These are phyloP conservation scores for Rossbeevera mucosa DNA, from an alignment of 768 basidiomycete species.

Conservation along the genomic window DNA sequence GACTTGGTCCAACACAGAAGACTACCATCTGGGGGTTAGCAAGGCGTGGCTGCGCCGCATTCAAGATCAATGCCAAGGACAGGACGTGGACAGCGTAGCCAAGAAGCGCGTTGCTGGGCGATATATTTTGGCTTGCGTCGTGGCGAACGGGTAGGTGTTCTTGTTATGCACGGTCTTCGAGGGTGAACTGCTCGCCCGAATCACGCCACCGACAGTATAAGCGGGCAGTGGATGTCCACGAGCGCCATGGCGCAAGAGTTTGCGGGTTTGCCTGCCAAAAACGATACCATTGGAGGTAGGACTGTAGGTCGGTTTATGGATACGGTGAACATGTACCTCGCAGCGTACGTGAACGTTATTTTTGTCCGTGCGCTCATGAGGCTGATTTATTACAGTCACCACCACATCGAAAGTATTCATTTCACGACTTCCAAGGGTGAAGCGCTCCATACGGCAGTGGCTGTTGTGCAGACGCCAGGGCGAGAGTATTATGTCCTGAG, in stretches of 20 bases:
- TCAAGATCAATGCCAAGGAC: constrained; percentile 16
- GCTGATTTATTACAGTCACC: constrained; percentile 45
- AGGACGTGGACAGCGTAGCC: constrained; percentile 38
- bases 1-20: constrained; percentile 67
- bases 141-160: constrained; percentile 57
- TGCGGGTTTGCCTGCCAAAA: constrained; percentile 40
- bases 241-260: constrained; percentile 71
- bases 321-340: constrained; percentile 56
- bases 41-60: constrained; percentile 55
- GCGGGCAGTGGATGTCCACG: constrained; percentile 64
- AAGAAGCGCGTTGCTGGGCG: constrained; percentile 52
- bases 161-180: neutral
- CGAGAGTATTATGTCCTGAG: constrained; percentile 66
- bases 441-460: constrained; percentile 57
- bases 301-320: constrained; percentile 33
- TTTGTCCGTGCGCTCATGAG: neutral
- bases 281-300: constrained; percentile 8
- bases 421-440: constrained; percentile 42
- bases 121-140: constrained; percentile 66
- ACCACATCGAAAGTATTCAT: constrained; percentile 74
- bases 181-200: neutral
- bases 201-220: constrained; percentile 42
- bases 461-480: constrained; percentile 63
- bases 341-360: constrained; percentile 44
- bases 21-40: constrained; percentile 66